These are phyloP conservation scores for Aspergillus tanneri DNA, from an alignment of 2,329 filamentous ascomycete species.

Conservation along the genomic window DNA sequence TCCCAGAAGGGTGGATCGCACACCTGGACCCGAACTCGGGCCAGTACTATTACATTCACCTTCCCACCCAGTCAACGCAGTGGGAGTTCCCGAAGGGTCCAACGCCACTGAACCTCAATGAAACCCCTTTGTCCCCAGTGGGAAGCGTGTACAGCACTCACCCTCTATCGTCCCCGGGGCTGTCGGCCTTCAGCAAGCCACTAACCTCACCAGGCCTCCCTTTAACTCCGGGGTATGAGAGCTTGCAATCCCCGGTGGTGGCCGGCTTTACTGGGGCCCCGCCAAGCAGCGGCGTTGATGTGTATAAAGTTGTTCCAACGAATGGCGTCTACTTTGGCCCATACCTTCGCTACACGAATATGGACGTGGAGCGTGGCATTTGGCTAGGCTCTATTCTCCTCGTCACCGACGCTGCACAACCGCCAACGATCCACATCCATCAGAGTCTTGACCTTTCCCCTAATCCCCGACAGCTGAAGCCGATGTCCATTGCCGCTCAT, in stretches of 20 bases:
- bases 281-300: conserved; percentile 81
- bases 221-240: conserved; percentile 80
- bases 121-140: conserved; percentile 77
- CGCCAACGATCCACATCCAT: conserved; percentile 94
- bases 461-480: conserved; percentile 82
- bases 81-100: conserved; percentile 99
- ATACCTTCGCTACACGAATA: conserved; percentile 92
- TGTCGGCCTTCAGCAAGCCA: conserved; percentile 55
- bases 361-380: conserved; percentile 85
- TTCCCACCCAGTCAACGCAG: conserved; percentile 91
- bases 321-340: conserved; percentile 98
- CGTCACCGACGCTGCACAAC: conserved; percentile 85
- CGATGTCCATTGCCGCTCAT: conserved; percentile 80
- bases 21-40: conserved; percentile 94
- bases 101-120: conserved; percentile 80
- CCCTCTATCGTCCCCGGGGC: conserved; percentile 67
- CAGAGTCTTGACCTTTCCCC: conserved; percentile 86
- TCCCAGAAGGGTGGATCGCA: conserved; percentile 97
- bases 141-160: conserved; percentile 71
- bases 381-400: conserved; percentile 95
- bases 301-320: conserved; percentile 89
- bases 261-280: conserved; percentile 88
- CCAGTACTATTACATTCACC: conserved; percentile 98
- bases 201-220: conserved; percentile 79
- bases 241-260: conserved; percentile 72